Evolutionary conservation across 805 yeast genomes (phyloP).

Genomic region (Candida ulmi): DNA sequence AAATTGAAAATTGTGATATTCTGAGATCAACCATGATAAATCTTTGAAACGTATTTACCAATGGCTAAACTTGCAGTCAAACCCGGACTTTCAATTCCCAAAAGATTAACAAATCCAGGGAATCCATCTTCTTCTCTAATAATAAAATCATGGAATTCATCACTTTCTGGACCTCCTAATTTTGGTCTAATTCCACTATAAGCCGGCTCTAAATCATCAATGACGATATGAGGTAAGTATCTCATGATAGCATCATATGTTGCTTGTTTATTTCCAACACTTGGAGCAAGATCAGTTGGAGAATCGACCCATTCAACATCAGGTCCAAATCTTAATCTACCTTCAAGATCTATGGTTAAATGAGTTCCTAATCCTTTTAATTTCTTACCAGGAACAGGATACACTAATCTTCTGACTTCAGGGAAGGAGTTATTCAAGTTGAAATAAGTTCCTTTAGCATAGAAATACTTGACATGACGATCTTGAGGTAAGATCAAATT

Average conservation of each 20-base stretch:
- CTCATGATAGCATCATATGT: slow-evolving; percentile 55
- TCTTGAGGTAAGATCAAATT: slow-evolving; percentile 63
- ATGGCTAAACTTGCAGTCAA: slow-evolving; percentile 80
- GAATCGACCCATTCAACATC: slow-evolving; percentile 75
- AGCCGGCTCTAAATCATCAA: slow-evolving; percentile 50
- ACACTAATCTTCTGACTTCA: slow-evolving; percentile 51
- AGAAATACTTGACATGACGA: slow-evolving; percentile 52
- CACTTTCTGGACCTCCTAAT: slow-evolving; percentile 38
- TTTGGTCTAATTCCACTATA: slow-evolving; percentile 88
- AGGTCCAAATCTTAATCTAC: slow-evolving; percentile 80
- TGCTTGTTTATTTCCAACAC: slow-evolving; percentile 38
- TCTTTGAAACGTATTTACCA: slow-evolving; percentile 58
- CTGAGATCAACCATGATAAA: slow-evolving; percentile 12
- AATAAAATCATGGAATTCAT: slow-evolving; percentile 63
- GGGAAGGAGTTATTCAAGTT: slow-evolving; percentile 45
- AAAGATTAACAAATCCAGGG: slow-evolving; percentile 72
- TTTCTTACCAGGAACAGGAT: slow-evolving; percentile 74
- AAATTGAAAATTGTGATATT: no score
- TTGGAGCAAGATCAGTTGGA: slow-evolving; percentile 43
- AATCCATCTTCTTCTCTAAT: slow-evolving; percentile 65
- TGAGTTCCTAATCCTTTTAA: slow-evolving; percentile 84
- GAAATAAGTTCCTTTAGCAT: slow-evolving; percentile 84
- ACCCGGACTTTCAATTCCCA: slow-evolving; percentile 91
- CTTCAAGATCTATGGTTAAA: slow-evolving; percentile 76
- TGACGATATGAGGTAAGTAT: slow-evolving; percentile 58